Percentiles rank a stretch among this genome's conserved stretches.
Conservation (phyloP, 208 protist genomes). For the Trypanosoma theileri region DNA sequence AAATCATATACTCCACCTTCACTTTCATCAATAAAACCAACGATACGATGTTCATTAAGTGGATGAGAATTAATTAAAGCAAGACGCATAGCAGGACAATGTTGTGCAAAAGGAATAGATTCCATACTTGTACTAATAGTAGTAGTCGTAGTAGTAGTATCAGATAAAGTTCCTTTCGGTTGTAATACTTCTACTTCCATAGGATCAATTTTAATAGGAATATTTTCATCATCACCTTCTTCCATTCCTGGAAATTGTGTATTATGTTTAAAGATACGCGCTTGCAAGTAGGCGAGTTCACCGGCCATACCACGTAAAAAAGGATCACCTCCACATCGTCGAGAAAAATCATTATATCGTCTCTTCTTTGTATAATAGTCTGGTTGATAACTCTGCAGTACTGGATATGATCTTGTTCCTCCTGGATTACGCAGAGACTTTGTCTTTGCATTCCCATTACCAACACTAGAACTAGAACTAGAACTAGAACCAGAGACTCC, state of each 20-base stretch:
- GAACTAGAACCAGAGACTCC: background rate
- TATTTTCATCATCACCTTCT: constrained; percentile 18
- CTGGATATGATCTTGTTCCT: background rate
- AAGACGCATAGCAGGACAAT: constrained; percentile 17
- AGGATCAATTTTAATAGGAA: constrained; percentile 34
- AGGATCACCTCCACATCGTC: constrained; percentile 39
- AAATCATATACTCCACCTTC: constrained; percentile 58
- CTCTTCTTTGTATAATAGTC: constrained; percentile 20
- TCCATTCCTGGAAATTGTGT: constrained; percentile 24
- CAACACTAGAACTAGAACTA: background rate
- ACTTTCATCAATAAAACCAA: constrained; percentile 49
- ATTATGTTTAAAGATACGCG: constrained; percentile 36
- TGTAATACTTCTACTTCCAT: constrained; percentile 50
- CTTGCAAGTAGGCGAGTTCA: constrained; percentile 46
- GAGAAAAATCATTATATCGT: constrained; percentile 34
- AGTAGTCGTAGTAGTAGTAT: background rate
- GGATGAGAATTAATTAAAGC: constrained; percentile 24
- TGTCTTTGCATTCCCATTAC: background rate
- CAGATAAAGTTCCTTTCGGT: constrained; percentile 15
- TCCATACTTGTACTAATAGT: background rate
- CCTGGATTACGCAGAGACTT: background rate
- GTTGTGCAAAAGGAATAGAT: background rate
- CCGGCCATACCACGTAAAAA: constrained; percentile 38
- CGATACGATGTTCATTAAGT: constrained; percentile 24
- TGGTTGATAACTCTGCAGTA: constrained; percentile 23